A percentile compares a stretch with the other conserved stretches of the same genome.
Conservation (phyloP, 768 basidiomycete species). For the Tylopilus vinaceipallidus region DNA sequence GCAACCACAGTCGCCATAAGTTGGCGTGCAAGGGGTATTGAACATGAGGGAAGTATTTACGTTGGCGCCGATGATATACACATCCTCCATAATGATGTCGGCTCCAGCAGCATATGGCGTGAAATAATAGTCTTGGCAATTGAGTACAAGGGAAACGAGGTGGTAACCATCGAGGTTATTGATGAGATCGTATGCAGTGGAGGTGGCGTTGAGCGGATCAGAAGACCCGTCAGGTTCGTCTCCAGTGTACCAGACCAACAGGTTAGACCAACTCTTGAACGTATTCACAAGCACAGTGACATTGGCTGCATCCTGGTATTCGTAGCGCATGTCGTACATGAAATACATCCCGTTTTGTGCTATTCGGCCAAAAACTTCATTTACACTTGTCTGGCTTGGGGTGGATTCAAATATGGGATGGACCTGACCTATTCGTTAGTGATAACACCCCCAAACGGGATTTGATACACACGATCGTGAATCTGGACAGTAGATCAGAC, state of each 20-base stretch:
- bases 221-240: conserved; percentile 72
- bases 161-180: conserved; percentile 64
- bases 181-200: conserved; percentile 53
- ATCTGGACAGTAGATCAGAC: conserved; percentile 3
- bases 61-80: conserved; percentile 49
- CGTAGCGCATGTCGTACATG: conserved; percentile 81
- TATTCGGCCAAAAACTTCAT: conserved; percentile 60
- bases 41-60: conserved; percentile 60
- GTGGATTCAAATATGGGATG: conserved; percentile 69
- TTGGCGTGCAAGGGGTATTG: conserved; percentile 57
- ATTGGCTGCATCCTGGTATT: conserved; percentile 58
- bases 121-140: conserved; percentile 67
- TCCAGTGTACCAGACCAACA: conserved; percentile 69
- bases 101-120: conserved; percentile 56
- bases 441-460: neutral
- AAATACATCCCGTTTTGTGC: conserved; percentile 62
- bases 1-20: conserved; percentile 74
- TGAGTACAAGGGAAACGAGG: conserved; percentile 61
- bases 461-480: conserved; percentile 30
- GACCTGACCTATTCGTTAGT: conserved; percentile 37
- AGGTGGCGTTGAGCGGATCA: conserved; percentile 58
- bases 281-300: conserved; percentile 65
- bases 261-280: conserved; percentile 64
- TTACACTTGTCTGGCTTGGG: conserved; percentile 46
- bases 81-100: conserved; percentile 70